These are phyloP conservation scores for Iberis pinnata DNA, from an alignment of 345 rosid genomes.

Conservation along the genomic window DNA sequence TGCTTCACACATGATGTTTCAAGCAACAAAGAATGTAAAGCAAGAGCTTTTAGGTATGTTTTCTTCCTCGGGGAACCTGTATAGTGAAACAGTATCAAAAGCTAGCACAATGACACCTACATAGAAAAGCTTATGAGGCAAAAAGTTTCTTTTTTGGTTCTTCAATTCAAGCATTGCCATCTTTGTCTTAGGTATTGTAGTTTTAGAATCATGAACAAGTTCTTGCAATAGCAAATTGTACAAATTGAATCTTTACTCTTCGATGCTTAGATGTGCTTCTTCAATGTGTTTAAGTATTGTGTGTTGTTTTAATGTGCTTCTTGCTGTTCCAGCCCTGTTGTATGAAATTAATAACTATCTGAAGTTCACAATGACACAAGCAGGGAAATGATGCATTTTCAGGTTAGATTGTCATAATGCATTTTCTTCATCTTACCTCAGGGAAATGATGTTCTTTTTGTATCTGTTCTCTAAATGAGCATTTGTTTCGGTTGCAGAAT, in stretches of 20 bases:
- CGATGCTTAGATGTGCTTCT: slow-evolving; percentile 39
- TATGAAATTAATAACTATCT: slow-evolving; percentile 90
- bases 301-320: slow-evolving; percentile 88
- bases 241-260: slow-evolving; percentile 23
- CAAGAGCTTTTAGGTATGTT: slow-evolving; percentile 22
- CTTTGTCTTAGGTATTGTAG: no score
- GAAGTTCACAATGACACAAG: slow-evolving; percentile 50
- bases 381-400: no score
- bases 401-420: no score
- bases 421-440: no score
- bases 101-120: slow-evolving; percentile 28
- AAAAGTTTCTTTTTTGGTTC: no score
- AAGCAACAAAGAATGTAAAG: slow-evolving; percentile 21
- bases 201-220: no score
- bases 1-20: slow-evolving; percentile 28
- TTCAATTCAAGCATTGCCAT: no score
- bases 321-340: slow-evolving; percentile 88
- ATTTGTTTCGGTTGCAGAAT: no score
- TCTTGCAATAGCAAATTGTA: background rate
- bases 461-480: no score
- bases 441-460: no score
- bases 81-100: slow-evolving; percentile 18
- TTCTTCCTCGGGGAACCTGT: slow-evolving; percentile 15
- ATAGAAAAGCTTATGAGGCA: slow-evolving; percentile 11
- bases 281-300: no score